Evolutionary conservation across 495 filamentous ascomycete genomes (phyloP).

Genomic region (Aspergillus carlsbadensis): DNA sequence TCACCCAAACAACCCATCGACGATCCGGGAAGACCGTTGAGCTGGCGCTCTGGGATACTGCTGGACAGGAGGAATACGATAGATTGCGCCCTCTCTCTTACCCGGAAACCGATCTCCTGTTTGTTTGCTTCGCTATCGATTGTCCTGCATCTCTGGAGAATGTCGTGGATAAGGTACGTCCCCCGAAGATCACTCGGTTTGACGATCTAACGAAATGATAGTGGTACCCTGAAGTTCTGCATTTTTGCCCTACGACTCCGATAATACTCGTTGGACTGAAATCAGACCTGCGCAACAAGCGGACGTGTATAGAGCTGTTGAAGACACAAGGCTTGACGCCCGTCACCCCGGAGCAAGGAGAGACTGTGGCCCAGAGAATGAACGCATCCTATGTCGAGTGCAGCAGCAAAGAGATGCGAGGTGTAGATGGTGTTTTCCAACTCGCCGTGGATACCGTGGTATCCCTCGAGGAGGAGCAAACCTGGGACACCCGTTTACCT

Average conservation of each 20-base stretch:
- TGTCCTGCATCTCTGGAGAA: constrained; percentile 98
- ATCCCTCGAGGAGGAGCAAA: constrained; percentile 42
- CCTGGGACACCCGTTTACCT: constrained; percentile 27
- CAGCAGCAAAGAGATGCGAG: constrained; percentile 94
- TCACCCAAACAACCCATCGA: constrained; percentile 88
- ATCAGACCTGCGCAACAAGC: constrained; percentile 90
- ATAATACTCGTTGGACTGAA: constrained; percentile 95
- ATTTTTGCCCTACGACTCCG: constrained; percentile 97
- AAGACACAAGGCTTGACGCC: constrained; percentile 96
- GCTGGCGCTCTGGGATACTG: constrained; percentile 96
- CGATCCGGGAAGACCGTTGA: constrained; percentile 89
- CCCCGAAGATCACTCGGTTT: not conserved
- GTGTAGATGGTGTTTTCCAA: constrained; percentile 94
- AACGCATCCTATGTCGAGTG: constrained; percentile 94
- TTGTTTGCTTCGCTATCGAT: constrained; percentile 99
- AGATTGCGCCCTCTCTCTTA: constrained; percentile 93
- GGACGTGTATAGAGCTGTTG: constrained; percentile 94
- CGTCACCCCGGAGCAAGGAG: constrained; percentile 86
- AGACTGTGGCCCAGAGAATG: constrained; percentile 86
- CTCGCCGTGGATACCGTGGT: constrained; percentile 85
- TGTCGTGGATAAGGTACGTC: constrained; percentile 91
- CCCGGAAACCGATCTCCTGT: constrained; percentile 94
- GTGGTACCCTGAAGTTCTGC: constrained; percentile 99
- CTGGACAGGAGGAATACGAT: constrained; percentile 98
- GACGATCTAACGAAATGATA: constrained; percentile 30